Conservation (phyloP, 139 green algal species). For the Limnomonas spitsbergensis region DNA sequence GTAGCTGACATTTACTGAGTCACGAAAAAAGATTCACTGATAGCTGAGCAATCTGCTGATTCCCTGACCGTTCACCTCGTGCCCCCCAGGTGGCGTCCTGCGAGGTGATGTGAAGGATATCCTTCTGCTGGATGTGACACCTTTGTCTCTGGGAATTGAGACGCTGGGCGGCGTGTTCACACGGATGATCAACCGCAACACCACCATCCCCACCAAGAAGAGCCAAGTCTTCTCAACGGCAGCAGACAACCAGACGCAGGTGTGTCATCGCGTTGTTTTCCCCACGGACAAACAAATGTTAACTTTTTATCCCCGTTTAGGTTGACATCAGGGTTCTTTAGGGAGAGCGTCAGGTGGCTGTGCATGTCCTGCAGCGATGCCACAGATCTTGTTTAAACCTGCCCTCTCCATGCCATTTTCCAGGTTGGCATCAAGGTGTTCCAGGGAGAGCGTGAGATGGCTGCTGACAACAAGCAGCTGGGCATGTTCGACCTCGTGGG, state of each 20-base stretch:
- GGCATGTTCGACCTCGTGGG: constrained; percentile 98
- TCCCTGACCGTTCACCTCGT: no score
- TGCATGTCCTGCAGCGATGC: constrained; percentile 63
- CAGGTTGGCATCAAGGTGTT: constrained; percentile 99
- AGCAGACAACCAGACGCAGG: constrained; percentile 92
- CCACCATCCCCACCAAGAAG: constrained; percentile 99
- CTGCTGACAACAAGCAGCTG: constrained; percentile 97
- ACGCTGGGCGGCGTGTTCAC: constrained; percentile 99
- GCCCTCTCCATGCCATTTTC: no score
- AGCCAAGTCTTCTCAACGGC: constrained; percentile 92
- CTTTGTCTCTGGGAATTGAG: constrained; percentile 96
- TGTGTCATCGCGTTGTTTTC: constrained; percentile 12
- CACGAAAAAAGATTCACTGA: no score
- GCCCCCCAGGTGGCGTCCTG: constrained; percentile 79
- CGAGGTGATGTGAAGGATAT: constrained; percentile 95
- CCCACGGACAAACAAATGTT: constrained; percentile 2
- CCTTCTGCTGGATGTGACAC: constrained; percentile 98
- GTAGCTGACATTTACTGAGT: no score
- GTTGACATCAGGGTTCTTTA: constrained; percentile 99
- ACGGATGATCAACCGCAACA: constrained; percentile 97
- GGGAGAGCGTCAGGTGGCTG: constrained; percentile 97
- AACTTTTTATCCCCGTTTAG: constrained; percentile 28
- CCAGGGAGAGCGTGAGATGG: constrained; percentile 99
- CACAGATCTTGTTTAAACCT: not conserved
- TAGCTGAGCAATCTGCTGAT: no score